Conservation (phyloP, 2,329 filamentous ascomycete species). For the Colletotrichum magnum region DNA sequence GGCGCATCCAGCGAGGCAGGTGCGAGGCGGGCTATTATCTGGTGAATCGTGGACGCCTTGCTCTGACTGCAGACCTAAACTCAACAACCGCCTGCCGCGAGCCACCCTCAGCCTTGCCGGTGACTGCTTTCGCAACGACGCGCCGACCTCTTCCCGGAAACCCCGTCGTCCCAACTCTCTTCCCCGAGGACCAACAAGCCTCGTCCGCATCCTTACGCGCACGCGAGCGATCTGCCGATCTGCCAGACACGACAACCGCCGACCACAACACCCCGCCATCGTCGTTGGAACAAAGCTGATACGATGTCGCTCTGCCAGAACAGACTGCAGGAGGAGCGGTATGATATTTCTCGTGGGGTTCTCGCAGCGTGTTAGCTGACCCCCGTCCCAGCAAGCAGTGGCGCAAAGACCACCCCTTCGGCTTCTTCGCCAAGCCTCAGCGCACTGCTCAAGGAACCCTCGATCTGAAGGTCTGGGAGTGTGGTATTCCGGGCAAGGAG, state of each 20-base stretch:
- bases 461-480: slow-evolving; percentile 97
- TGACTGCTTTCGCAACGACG: background rate
- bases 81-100: background rate
- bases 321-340: slow-evolving; percentile 90
- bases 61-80: slow-evolving; percentile 7
- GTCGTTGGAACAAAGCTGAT: slow-evolving; percentile 27
- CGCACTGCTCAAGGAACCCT: slow-evolving; percentile 82
- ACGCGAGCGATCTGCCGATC: slow-evolving; percentile 23
- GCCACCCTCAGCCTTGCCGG: background rate
- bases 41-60: slow-evolving; percentile 19
- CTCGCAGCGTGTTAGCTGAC: slow-evolving; percentile 41
- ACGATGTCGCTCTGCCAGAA: slow-evolving; percentile 91
- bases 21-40: slow-evolving; percentile 19
- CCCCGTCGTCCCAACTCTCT: background rate
- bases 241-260: background rate
- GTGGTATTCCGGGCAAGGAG: slow-evolving; percentile 94
- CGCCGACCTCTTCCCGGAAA: background rate
- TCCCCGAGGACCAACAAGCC: background rate
- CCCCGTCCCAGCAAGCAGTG: slow-evolving; percentile 83
- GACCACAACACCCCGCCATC: background rate
- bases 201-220: slow-evolving; percentile 6
- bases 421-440: slow-evolving; percentile 92
- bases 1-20: slow-evolving; percentile 31
- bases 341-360: slow-evolving; percentile 51
- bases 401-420: slow-evolving; percentile 96